Percentiles rank a stretch among this genome's conserved stretches.
Conservation (phyloP, 2,329 filamentous ascomycete genomes). For the Diaporthe helianthi region DNA sequence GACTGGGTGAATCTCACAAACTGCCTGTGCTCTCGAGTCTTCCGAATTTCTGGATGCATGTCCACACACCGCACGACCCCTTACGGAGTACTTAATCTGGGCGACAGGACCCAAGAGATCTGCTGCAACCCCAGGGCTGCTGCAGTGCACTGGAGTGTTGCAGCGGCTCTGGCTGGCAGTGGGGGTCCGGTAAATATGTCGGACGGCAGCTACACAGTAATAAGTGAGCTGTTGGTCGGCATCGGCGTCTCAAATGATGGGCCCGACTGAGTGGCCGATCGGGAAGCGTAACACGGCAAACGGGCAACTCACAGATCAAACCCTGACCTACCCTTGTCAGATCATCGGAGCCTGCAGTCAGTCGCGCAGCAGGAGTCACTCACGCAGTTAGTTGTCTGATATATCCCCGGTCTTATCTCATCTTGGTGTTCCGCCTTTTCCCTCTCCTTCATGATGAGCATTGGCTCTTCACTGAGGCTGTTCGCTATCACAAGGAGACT, state of each 20-base stretch:
- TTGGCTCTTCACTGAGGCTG: conserved; percentile 31
- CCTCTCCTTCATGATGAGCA: conserved; percentile 28
- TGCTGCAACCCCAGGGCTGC: not conserved
- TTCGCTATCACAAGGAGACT: conserved; percentile 23
- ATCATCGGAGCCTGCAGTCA: conserved; percentile 20
- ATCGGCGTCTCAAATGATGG: conserved; percentile 26
- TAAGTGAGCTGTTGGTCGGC: not conserved
- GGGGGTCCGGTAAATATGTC: not conserved
- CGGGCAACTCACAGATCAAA: conserved; percentile 22
- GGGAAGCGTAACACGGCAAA: conserved; percentile 18
- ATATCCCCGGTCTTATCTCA: conserved; percentile 12
- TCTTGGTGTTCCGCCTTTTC: not conserved
- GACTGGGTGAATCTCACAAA: no score
- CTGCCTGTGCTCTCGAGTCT: not conserved
- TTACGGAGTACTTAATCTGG: no score
- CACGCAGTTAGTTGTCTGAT: conserved; percentile 8
- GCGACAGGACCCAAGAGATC: conserved; percentile 7
- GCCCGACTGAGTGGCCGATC: conserved; percentile 21
- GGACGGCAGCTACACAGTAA: conserved; percentile 10
- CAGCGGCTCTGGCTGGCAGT: conserved; percentile 15
- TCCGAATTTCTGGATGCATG: not conserved
- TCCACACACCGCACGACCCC: not conserved
- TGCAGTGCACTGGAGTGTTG: no score
- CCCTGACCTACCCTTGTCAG: conserved; percentile 23
- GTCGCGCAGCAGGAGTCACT: not conserved